Percentiles rank a stretch among this genome's conserved stretches.
phyloP scores from a whole-genome alignment of 2,329 filamentous ascomycete genomes.

The Colletotrichum higginsianum region DNA sequence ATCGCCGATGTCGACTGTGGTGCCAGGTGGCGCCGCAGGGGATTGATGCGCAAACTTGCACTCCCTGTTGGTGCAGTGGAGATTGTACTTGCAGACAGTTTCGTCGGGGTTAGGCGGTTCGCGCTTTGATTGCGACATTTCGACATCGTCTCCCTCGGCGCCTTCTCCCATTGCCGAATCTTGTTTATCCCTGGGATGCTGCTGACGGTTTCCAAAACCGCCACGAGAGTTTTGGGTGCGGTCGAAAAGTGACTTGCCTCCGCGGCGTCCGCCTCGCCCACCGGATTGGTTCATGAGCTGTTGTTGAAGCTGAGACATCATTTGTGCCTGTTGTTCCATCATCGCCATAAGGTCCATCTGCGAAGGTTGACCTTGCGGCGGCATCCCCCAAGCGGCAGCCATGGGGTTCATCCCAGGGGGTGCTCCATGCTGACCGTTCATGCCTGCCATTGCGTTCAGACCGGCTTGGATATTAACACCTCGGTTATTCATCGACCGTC shows the following conservation, averaged over 20 bases:
- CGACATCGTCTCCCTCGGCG: conserved; percentile 72
- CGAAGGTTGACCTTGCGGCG: conserved; percentile 54
- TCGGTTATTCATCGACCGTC: conserved; percentile 67
- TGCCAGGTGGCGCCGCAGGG: conserved; percentile 85
- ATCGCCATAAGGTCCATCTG: conserved; percentile 78
- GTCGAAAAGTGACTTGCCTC: conserved; percentile 79
- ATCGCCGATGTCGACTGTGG: conserved; percentile 83
- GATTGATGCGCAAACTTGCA: conserved; percentile 97
- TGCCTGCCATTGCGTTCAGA: conserved; percentile 58
- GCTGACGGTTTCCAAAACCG: conserved; percentile 66
- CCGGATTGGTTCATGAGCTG: conserved; percentile 68
- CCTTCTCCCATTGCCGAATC: conserved; percentile 48
- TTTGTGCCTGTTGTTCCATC: conserved; percentile 88
- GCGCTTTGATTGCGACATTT: conserved; percentile 69
- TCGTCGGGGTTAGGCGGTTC: conserved; percentile 73
- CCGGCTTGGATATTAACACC: conserved; percentile 66
- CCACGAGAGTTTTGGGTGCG: conserved; percentile 74
- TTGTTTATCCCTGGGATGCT: conserved; percentile 57
- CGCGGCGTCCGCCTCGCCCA: conserved; percentile 61
- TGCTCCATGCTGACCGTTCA: conserved; percentile 51
- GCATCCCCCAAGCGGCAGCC: conserved; percentile 63
- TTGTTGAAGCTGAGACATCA: conserved; percentile 84
- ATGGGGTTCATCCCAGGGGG: conserved; percentile 56
- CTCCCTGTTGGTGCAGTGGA: conserved; percentile 88
- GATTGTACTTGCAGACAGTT: conserved; percentile 89